Percentiles rank a stretch among this genome's conserved stretches.
Conservation (phyloP, 1,284 basidiomycete species). For the Ustilago curta region DNA sequence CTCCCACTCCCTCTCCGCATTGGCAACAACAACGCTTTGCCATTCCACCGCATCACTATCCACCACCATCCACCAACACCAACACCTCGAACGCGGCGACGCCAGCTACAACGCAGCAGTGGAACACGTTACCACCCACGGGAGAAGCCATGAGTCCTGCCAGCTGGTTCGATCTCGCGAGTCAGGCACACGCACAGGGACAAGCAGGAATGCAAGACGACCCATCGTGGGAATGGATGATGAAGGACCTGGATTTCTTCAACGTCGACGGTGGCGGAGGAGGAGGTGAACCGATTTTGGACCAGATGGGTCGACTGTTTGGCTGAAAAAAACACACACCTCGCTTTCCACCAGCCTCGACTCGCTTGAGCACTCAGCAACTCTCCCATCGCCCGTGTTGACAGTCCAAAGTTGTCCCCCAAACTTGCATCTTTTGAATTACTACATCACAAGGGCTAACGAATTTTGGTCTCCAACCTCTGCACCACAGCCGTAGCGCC, state of each 20-base stretch:
- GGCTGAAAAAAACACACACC: slow-evolving; percentile 8
- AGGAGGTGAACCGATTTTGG: slow-evolving; percentile 47
- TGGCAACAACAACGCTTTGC: background rate
- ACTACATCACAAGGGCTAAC: slow-evolving; percentile 8
- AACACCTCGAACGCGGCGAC: too few species aligned
- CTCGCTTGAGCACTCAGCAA: too few species aligned
- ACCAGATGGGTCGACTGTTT: slow-evolving; percentile 44
- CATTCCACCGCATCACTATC: slow-evolving; percentile 9
- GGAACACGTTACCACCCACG: too few species aligned
- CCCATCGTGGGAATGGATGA: slow-evolving; percentile 48
- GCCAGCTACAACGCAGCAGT: background rate
- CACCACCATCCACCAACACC: background rate
- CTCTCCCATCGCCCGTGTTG: background rate
- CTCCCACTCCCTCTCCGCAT: background rate
- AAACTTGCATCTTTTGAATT: background rate
- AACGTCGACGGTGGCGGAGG: slow-evolving; percentile 40
- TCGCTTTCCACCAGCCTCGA: background rate
- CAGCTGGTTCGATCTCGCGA: slow-evolving; percentile 11
- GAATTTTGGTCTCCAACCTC: slow-evolving; percentile 46
- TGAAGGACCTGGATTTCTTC: slow-evolving; percentile 43
- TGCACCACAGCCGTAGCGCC: slow-evolving; percentile 29
- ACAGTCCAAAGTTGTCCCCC: background rate
- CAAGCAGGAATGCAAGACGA: slow-evolving; percentile 13
- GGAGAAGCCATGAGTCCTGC: slow-evolving; percentile 12
- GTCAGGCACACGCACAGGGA: background rate